Evolutionary conservation across 768 basidiomycete species (phyloP).

Genomic region (Hirschioporus abietinus): DNA sequence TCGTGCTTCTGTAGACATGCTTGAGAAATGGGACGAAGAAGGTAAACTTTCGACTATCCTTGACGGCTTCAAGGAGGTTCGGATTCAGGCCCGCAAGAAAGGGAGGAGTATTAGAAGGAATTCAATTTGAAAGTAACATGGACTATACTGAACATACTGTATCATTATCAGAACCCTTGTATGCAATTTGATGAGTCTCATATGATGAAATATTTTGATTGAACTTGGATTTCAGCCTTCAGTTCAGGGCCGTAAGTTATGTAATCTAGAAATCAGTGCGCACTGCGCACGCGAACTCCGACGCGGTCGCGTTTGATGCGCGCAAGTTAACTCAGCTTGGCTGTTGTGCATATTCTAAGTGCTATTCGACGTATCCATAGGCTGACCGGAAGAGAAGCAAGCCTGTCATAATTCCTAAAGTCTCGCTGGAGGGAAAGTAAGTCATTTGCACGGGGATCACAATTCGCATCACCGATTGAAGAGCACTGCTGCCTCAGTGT

Average conservation of each 20-base stretch:
- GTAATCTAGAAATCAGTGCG: no score
- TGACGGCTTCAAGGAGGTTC: conserved; percentile 52
- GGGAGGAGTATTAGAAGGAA: conserved; percentile 76
- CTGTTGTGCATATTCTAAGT: no score
- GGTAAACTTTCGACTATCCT: conserved; percentile 74
- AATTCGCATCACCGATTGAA: background rate
- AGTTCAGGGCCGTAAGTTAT: no score
- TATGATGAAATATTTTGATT: background rate
- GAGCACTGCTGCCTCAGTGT: background rate
- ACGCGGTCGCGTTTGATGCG: no score
- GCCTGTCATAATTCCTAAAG: background rate
- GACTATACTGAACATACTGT: background rate
- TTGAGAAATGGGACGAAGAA: conserved; percentile 78
- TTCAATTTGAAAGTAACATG: conserved; percentile 38
- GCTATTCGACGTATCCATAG: background rate
- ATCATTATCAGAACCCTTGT: conserved; percentile 1
- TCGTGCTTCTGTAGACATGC: conserved; percentile 58
- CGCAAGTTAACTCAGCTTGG: no score
- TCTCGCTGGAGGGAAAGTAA: background rate
- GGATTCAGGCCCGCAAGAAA: conserved; percentile 49
- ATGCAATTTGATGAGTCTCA: background rate
- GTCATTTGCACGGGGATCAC: background rate
- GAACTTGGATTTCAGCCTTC: no score
- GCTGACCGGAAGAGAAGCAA: background rate
- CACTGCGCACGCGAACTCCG: no score